phyloP scores from a whole-genome alignment of 2,329 filamentous ascomycete species.

The Cladophialophora carrionii region DNA sequence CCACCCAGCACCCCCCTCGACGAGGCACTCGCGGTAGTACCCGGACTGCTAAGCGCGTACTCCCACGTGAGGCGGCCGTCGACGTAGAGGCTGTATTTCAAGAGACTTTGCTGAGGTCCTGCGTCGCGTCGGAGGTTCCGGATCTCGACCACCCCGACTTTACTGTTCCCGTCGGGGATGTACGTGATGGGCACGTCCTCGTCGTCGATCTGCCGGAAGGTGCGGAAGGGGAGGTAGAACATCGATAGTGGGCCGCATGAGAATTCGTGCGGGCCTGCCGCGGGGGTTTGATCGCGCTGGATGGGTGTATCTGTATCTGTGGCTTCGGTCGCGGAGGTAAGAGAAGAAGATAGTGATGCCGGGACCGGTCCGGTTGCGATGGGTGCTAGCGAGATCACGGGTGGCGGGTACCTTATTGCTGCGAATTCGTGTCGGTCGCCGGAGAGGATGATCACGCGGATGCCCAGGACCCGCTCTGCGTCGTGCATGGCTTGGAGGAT shows the following conservation, averaged over 20 bases:
- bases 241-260: conserved; percentile 88
- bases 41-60: conserved; percentile 48
- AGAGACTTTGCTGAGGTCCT: conserved; percentile 61
- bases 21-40: background rate
- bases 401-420: conserved; percentile 72
- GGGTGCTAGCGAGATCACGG: conserved; percentile 35
- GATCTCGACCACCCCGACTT: conserved; percentile 84
- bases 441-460: conserved; percentile 80
- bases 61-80: conserved; percentile 80
- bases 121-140: conserved; percentile 48
- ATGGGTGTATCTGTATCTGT: conserved; percentile 2
- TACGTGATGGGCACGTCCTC: conserved; percentile 85
- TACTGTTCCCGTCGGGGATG: conserved; percentile 79
- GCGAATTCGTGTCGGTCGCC: conserved; percentile 98
- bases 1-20: background rate
- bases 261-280: conserved; percentile 73
- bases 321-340: conserved; percentile 13
- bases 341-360: conserved; percentile 33
- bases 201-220: conserved; percentile 78
- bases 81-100: conserved; percentile 81
- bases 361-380: too few relatives aligned
- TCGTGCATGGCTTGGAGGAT: conserved; percentile 94
- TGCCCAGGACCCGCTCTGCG: conserved; percentile 68
- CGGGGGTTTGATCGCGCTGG: conserved; percentile 37
- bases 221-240: conserved; percentile 85